These are phyloP conservation scores for Uronychia binucleata DNA, from an alignment of 73 alveolate species.

Conservation along the genomic window DNA sequence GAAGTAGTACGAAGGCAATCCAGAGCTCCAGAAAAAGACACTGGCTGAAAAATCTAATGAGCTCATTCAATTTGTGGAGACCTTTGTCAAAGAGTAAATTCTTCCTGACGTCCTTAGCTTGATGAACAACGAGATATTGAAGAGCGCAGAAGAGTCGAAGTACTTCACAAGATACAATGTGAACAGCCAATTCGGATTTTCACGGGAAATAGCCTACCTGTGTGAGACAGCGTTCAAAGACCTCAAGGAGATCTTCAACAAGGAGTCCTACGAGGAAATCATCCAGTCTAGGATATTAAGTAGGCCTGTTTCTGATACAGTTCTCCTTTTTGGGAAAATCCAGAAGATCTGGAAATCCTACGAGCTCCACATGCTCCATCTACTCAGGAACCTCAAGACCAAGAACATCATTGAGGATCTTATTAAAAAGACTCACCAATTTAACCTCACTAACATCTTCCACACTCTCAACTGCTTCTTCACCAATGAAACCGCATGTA, in stretches of 20 bases:
- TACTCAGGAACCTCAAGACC: slow-evolving; percentile 10
- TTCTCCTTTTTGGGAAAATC: slow-evolving; percentile 22
- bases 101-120: not conserved
- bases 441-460: slow-evolving; percentile 23
- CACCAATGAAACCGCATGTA: slow-evolving; percentile 20
- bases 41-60: not conserved
- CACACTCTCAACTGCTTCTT: slow-evolving; percentile 24
- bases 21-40: not conserved
- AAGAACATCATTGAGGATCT: slow-evolving; percentile 35
- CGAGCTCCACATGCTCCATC: slow-evolving; percentile 26
- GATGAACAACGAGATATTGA: not conserved
- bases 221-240: slow-evolving; percentile 17
- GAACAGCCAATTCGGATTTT: slow-evolving; percentile 9
- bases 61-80: not conserved
- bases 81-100: not conserved
- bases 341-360: slow-evolving; percentile 26
- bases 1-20: not conserved
- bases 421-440: slow-evolving; percentile 37
- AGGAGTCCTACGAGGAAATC: slow-evolving; percentile 24
- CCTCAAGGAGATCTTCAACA: slow-evolving; percentile 12
- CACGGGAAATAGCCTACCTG: slow-evolving; percentile 30
- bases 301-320: not conserved
- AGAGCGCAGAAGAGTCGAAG: not conserved
- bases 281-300: slow-evolving; percentile 25
- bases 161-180: not conserved